A percentile compares a stretch with the other conserved stretches of the same genome.
phyloP scores from a whole-genome alignment of 768 basidiomycete genomes.

The Phanerochaete sordida region DNA sequence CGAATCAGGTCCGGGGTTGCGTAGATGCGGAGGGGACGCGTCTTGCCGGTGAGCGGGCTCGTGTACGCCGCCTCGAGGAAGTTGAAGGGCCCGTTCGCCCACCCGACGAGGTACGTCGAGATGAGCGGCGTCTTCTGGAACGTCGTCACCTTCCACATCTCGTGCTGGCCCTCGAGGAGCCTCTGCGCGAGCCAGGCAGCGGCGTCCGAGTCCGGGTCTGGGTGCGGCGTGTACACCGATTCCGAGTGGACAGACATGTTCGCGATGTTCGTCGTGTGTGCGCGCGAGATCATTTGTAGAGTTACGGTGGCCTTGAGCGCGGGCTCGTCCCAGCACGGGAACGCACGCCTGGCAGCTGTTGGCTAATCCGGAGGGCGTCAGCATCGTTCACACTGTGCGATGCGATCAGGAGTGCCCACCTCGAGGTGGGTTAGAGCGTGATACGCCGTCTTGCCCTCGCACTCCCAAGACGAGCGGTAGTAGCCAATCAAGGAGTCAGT shows the following conservation, averaged over 20 bases:
- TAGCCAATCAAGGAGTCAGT: constrained; percentile 78
- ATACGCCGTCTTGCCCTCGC: constrained; percentile 58
- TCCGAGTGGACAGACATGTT: constrained; percentile 84
- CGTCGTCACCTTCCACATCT: constrained; percentile 73
- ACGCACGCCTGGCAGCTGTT: constrained; percentile 77
- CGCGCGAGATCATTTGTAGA: constrained; percentile 76
- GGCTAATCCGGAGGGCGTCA: constrained; percentile 42
- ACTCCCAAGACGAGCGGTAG: constrained; percentile 65
- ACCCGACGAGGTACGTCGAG: constrained; percentile 89
- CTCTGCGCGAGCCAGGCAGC: constrained; percentile 25
- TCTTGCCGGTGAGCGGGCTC: constrained; percentile 77
- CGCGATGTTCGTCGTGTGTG: constrained; percentile 70
- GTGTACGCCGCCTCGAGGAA: constrained; percentile 71
- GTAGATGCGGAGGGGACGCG: constrained; percentile 82
- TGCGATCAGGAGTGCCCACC: constrained; percentile 30
- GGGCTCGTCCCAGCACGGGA: constrained; percentile 95
- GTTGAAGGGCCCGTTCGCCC: constrained; percentile 77
- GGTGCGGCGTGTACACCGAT: constrained; percentile 36
- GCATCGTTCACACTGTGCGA: background rate
- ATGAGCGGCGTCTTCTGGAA: constrained; percentile 82
- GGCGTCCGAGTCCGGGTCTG: constrained; percentile 9
- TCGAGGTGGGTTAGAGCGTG: constrained; percentile 91
- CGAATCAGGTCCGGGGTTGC: constrained; percentile 78
- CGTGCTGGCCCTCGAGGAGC: constrained; percentile 38
- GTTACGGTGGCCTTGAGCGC: constrained; percentile 80